A percentile compares a stretch with the other conserved stretches of the same genome.
phyloP scores from a whole-genome alignment of 2,329 filamentous ascomycete species.

The Paraphaeosphaeria minitans region DNA sequence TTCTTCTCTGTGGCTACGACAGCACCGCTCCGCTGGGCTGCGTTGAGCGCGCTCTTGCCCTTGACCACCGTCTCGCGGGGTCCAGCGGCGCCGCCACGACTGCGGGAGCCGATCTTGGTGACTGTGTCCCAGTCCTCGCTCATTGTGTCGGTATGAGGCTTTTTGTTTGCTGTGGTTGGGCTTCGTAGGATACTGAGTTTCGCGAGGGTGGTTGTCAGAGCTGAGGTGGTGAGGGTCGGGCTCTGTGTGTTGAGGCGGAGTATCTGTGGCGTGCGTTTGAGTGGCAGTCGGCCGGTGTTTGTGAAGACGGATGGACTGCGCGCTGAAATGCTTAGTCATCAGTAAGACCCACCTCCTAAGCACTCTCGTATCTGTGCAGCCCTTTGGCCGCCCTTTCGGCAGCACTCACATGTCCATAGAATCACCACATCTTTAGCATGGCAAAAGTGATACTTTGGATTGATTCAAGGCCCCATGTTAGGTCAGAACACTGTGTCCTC shows the following conservation, averaged over 20 bases:
- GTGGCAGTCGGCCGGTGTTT: background rate
- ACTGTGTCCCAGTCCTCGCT: conserved; percentile 85
- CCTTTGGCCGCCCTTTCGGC: conserved; percentile 17
- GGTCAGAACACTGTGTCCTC: background rate
- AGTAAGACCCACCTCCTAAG: too few relatives aligned
- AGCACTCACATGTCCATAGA: background rate
- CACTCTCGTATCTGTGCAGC: conserved; percentile 4
- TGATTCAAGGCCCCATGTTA: background rate
- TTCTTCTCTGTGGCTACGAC: conserved; percentile 93
- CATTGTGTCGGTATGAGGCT: conserved; percentile 50
- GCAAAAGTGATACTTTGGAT: background rate
- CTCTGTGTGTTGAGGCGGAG: conserved; percentile 8
- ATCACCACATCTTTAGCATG: background rate
- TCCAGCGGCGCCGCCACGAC: conserved; percentile 67
- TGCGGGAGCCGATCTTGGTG: conserved; percentile 93
- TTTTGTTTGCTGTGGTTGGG: conserved; percentile 9
- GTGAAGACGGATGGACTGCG: background rate
- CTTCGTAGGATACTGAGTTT: conserved; percentile 17
- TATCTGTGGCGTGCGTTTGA: conserved; percentile 13
- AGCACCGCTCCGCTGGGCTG: conserved; percentile 79
- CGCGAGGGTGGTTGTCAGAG: conserved; percentile 19
- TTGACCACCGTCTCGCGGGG: conserved; percentile 87
- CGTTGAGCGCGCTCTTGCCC: conserved; percentile 84
- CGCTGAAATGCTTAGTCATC: too few relatives aligned
- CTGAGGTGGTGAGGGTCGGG: conserved; percentile 5